A percentile compares a stretch with the other conserved stretches of the same genome.
Conservation (phyloP, 108 stramenopile genomes). For the Phaeodactylum tricornutum region DNA sequence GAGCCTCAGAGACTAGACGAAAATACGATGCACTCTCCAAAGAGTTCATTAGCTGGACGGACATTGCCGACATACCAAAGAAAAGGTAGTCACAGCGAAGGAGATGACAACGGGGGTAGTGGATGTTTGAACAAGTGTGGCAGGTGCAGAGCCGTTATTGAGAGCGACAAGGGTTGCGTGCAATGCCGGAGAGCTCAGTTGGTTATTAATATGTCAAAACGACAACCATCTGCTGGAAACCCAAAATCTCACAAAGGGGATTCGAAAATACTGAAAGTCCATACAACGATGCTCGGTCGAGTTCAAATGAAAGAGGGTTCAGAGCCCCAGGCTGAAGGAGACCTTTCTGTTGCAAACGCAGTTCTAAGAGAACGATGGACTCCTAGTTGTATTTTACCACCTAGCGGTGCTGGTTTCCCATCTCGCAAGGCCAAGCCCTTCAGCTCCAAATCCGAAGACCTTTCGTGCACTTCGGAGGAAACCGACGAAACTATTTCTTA, state of each 20-base stretch:
- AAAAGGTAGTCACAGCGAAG: background rate
- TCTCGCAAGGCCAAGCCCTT: background rate
- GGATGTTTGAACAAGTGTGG: slow-evolving; percentile 46
- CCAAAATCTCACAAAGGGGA: slow-evolving; percentile 3
- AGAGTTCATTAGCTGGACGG: background rate
- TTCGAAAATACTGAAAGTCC: slow-evolving; percentile 27
- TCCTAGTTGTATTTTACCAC: slow-evolving; percentile 56
- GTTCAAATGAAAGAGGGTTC: slow-evolving; percentile 30
- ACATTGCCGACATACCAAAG: background rate
- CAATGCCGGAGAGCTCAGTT: slow-evolving; percentile 53
- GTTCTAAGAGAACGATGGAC: slow-evolving; percentile 53
- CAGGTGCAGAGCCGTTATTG: slow-evolving; percentile 40
- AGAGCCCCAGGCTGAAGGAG: slow-evolving; percentile 25
- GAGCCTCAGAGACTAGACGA: slow-evolving; percentile 23
- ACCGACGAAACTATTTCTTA: background rate
- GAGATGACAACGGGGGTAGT: background rate
- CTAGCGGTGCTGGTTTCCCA: slow-evolving; percentile 26
- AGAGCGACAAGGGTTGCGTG: slow-evolving; percentile 46
- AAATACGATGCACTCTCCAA: background rate
- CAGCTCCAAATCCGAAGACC: slow-evolving; percentile 2
- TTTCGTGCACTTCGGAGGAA: slow-evolving; percentile 1
- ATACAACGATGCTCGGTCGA: slow-evolving; percentile 50
- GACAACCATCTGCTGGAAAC: slow-evolving; percentile 5
- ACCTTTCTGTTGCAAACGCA: slow-evolving; percentile 25
- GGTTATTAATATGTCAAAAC: slow-evolving; percentile 50